A percentile compares a stretch with the other conserved stretches of the same genome.
phyloP scores from a whole-genome alignment of 768 basidiomycete species.

The Xanthoconium purpureum region DNA sequence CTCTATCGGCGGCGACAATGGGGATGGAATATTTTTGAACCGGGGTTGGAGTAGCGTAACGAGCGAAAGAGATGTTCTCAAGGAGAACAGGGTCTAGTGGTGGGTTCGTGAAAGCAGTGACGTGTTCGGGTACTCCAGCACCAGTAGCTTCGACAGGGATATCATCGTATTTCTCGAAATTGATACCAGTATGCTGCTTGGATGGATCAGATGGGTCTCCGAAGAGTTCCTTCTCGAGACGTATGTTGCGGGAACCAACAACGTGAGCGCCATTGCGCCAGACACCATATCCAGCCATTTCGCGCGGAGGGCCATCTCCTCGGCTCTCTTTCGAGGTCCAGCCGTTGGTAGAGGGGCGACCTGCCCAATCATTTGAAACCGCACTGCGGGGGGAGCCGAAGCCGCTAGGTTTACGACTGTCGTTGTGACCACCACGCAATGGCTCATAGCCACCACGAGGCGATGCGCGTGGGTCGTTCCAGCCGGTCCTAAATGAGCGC shows the following conservation, averaged over 20 bases:
- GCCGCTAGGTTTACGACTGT: slow-evolving; percentile 36
- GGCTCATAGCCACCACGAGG: slow-evolving; percentile 49
- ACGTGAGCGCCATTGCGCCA: slow-evolving; percentile 93
- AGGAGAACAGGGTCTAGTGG: slow-evolving; percentile 91
- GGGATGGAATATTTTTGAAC: slow-evolving; percentile 99
- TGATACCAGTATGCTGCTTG: slow-evolving; percentile 95
- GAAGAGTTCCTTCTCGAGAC: slow-evolving; percentile 94
- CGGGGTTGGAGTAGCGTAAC: slow-evolving; percentile 93
- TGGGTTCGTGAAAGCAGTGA: slow-evolving; percentile 79
- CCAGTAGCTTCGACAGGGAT: slow-evolving; percentile 99
- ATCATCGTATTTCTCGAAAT: slow-evolving; percentile 99
- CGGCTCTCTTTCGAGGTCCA: slow-evolving; percentile 36
- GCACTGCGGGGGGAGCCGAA: slow-evolving; percentile 39
- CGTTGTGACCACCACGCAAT: slow-evolving; percentile 41
- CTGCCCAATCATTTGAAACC: slow-evolving; percentile 39
- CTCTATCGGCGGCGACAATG: slow-evolving; percentile 86
- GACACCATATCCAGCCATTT: slow-evolving; percentile 49
- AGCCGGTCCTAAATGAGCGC: slow-evolving; percentile 53
- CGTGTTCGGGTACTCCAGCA: slow-evolving; percentile 93
- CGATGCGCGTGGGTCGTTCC: slow-evolving; percentile 71
- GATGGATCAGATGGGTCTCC: slow-evolving; percentile 83
- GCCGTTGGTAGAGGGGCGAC: slow-evolving; percentile 36
- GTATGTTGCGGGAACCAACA: slow-evolving; percentile 76
- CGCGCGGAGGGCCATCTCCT: slow-evolving; percentile 44
- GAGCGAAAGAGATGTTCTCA: slow-evolving; percentile 91